Evolutionary conservation across 306 rosid genomes (phyloP), one percentile per base, ranked within the genome.

Genomic region (Datisca glomerata): DNA sequence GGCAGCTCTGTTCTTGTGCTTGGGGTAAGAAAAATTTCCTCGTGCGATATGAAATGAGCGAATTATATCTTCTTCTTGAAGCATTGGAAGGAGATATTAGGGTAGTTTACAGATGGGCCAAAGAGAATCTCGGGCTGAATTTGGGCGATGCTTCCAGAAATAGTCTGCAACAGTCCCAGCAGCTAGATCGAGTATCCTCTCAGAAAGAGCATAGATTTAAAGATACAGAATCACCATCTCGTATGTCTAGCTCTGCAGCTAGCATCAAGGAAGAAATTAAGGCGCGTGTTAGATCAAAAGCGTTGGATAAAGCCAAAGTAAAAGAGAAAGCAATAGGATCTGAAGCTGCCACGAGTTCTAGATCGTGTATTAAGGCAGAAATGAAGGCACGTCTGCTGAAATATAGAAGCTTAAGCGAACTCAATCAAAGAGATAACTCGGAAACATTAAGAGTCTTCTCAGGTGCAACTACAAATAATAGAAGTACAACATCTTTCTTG

Each of bases 1-100:
- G 68, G 65, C 81, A 75, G 57, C 61, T 84, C 14, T 89, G 98
- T 70, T 55, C 73, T 61, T 89, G 95, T 59, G 19, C 66, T 68
- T 83, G 95, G 95, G 39, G 51, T 37, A 43, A 70, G 24, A 80
- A 62, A 58, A 45, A 36, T 51, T 47, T 77, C 55, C 66, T 75
- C 27, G 65, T 55, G 60, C 84, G 81, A n/a, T 67, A 84, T 19
- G 56, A 70, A 40, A 78, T 80, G 57, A 47, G 55, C 20, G 78
- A 73, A 34, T 67, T 89, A 60, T 56, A 80, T 58, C 51, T 66
- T 58, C 93, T 89, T 47, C 43, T 60, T 43, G 81, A 77, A 56
- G 98, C 98, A 44, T 56, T 84, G 76, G 79, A 75, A 55, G 95
- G 92, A 46, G 78, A 73, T 59, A 42, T 73, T 51, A 69, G 63